phyloP scores from a whole-genome alignment of 2,329 filamentous ascomycete genomes.

The Biscogniauxia marginata region DNA sequence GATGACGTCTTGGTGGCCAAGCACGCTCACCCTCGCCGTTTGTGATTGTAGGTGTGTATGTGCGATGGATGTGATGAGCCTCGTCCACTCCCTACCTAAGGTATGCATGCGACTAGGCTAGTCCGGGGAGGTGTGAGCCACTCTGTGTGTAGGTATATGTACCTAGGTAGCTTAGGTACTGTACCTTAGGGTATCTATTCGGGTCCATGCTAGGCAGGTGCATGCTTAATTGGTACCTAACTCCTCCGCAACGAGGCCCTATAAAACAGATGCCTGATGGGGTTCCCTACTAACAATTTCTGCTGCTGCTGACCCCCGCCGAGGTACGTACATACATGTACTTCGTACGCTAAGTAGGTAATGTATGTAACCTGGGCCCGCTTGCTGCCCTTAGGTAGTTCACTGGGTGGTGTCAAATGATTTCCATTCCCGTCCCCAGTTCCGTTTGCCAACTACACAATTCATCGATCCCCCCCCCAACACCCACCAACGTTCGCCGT shows the following conservation, averaged over 20 bases:
- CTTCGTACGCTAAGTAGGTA: not conserved
- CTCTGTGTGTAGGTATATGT: no score
- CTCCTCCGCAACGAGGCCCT: not conserved
- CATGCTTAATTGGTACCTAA: not conserved
- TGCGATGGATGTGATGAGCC: no score
- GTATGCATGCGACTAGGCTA: no score
- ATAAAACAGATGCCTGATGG: not conserved
- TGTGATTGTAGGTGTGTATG: not conserved
- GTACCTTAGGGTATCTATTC: no score
- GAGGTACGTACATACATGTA: not conserved
- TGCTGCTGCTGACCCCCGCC: not conserved
- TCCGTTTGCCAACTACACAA: conserved; percentile 10
- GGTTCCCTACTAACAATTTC: not conserved
- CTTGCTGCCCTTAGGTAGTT: no score
- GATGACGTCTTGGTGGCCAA: not conserved
- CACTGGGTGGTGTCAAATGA: not conserved
- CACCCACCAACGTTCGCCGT: not conserved
- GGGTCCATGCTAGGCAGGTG: no score
- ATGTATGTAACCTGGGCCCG: no score
- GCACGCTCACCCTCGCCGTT: not conserved
- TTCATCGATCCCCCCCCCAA: conserved; percentile 8
- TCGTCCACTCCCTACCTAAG: no score
- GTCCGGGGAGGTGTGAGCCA: no score
- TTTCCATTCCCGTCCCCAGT: conserved; percentile 14
- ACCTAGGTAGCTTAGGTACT: no score